Evolutionary conservation across 495 filamentous ascomycete genomes (phyloP), one percentile per base, ranked within the genome.

Genomic region (Neurospora sp.): DNA sequence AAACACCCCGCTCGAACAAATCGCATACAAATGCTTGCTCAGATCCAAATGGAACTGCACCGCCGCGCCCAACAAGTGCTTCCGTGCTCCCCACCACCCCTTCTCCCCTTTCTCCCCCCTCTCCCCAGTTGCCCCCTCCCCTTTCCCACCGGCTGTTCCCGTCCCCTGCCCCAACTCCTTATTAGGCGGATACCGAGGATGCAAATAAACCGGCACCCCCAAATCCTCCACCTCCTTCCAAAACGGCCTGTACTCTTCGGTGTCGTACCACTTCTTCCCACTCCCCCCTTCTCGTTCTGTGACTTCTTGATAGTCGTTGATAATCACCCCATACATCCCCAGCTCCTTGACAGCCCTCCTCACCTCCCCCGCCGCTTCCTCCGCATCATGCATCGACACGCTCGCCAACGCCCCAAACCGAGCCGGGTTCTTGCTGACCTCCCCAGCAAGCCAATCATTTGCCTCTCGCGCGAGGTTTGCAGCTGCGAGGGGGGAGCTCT

Each of bases 141-240:
- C 7, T 3, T 46, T 42, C 40, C 42, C 7, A 46, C 18, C 42
- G 6, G 42, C 14, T n/a, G 14, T 42, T 1, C 40, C 75, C 0
- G 73, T 77, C 8, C 76, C 76, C 3, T 38, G 40, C 20, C 41
- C 39, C 20, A 82, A 70, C 16, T 83, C 80, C 42, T 74, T 72
- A 1, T 71, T 73, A 0, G 83, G 86, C 6, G 80, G 79, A 70
- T 82, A 82, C 18, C 81, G 75, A 0, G 89, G 89, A 76, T 91
- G 89, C 9, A 91, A 80, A 75, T 91, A 91, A 6, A 91, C 81
- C 0, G 88, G 89, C 4, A 89, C 89, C 53, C 87, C 85, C n/a
- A 91, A 84, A 72, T 89, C 86, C 3, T 83, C 82, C 40, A 85
- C 82, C 0, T 83, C 83, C 39, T 81, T 71, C 89, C 88, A 91